Conservation (phyloP, 306 rosid genomes). For the Prunus fruticosa region DNA sequence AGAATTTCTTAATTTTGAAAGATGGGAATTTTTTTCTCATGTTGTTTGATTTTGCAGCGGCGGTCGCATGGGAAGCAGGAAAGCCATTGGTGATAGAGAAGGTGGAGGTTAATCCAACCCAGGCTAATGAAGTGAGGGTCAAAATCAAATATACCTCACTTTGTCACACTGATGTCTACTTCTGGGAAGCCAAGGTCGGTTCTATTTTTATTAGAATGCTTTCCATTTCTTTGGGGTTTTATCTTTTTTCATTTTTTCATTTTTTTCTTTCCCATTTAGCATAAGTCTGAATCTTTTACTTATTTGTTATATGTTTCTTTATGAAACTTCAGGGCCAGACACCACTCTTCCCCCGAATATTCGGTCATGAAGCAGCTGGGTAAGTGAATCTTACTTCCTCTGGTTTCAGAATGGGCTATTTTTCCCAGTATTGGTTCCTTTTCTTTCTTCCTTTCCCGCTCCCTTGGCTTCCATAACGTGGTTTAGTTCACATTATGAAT, state of each 20-base stretch:
- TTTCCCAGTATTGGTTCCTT: too few species aligned
- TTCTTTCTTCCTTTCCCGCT: too few species aligned
- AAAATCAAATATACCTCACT: constrained; percentile 35
- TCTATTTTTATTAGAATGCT: neutral
- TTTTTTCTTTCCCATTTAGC: neutral
- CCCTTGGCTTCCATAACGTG: neutral
- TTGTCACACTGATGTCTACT: constrained; percentile 37
- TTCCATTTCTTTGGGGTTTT: neutral
- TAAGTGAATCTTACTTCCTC: neutral
- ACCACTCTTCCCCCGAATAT: constrained; percentile 32
- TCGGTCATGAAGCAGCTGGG: constrained; percentile 47
- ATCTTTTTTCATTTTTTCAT: too few species aligned
- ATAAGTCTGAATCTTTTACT: neutral
- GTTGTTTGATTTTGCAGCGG: constrained; percentile 20
- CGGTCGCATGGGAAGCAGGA: constrained; percentile 43
- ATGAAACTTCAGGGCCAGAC: constrained; percentile 20
- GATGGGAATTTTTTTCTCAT: neutral
- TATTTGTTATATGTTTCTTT: neutral
- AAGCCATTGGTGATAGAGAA: constrained; percentile 35
- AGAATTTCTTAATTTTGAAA: neutral
- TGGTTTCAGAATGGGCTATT: too few species aligned
- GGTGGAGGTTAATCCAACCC: constrained; percentile 38
- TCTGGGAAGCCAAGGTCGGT: constrained; percentile 36
- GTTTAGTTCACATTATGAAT: neutral
- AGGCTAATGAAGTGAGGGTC: constrained; percentile 31